phyloP scores from a whole-genome alignment of 208 protist species.

The Acanthamoeba polyphaga region DNA sequence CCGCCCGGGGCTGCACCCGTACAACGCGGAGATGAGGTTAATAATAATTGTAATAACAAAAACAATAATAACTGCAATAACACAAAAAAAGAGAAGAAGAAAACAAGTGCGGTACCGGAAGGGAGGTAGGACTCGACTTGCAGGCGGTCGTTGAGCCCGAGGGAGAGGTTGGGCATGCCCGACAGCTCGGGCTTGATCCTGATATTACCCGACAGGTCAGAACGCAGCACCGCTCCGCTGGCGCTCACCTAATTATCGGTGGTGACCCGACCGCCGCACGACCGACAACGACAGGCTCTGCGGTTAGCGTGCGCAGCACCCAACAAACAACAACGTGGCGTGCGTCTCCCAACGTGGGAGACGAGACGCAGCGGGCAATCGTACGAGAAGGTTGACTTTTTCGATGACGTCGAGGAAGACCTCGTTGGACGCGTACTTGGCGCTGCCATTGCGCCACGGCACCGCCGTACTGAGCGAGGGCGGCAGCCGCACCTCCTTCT shows the following conservation, averaged over 20 bases:
- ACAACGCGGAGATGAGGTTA: background rate
- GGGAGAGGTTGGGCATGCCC: slow-evolving; percentile 95
- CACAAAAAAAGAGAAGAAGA: too few relatives aligned
- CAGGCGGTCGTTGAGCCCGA: slow-evolving; percentile 96
- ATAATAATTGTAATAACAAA: background rate
- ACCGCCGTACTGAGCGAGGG: slow-evolving; percentile 91
- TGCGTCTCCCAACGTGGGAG: too few relatives aligned
- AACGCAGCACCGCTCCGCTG: slow-evolving; percentile 91
- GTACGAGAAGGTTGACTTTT: slow-evolving; percentile 94
- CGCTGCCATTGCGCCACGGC: slow-evolving; percentile 91
- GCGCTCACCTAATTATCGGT: slow-evolving; percentile 74
- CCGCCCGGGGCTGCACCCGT: background rate
- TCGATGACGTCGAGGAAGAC: slow-evolving; percentile 97
- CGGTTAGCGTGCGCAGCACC: background rate
- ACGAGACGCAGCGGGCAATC: background rate
- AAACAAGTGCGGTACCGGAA: background rate
- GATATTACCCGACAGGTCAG: slow-evolving; percentile 94
- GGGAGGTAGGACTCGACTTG: slow-evolving; percentile 87
- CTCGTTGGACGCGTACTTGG: slow-evolving; percentile 95
- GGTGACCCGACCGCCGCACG: background rate
- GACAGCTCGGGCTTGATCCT: slow-evolving; percentile 93
- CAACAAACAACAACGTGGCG: background rate
- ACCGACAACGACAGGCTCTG: background rate
- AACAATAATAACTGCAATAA: background rate
- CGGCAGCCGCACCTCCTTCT: slow-evolving; percentile 76